Conservation (phyloP, 768 basidiomycete genomes). For the Trametes villosa region DNA sequence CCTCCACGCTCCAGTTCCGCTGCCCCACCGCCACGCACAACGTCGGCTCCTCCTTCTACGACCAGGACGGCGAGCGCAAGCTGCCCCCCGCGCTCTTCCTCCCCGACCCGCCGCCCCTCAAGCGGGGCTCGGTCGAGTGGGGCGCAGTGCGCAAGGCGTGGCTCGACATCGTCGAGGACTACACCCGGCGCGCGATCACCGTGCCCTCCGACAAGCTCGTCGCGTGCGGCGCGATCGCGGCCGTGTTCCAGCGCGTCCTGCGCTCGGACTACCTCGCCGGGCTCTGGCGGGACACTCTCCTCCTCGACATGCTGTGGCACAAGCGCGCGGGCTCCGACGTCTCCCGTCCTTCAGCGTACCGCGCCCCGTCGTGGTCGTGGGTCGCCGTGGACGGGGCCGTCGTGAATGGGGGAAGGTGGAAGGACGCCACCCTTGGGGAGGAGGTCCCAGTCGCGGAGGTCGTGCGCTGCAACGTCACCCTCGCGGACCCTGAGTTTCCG, state of each 20-base stretch:
- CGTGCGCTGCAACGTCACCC: not conserved
- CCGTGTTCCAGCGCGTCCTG: constrained; percentile 11
- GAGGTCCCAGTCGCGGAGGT: not conserved
- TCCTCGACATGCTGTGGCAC: constrained; percentile 14
- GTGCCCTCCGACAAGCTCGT: constrained; percentile 18
- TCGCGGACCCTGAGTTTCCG: not conserved
- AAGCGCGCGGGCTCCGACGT: constrained; percentile 3
- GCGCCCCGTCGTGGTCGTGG: no score
- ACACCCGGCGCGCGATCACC: constrained; percentile 8
- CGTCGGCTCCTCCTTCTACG: constrained; percentile 8
- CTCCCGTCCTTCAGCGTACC: not conserved
- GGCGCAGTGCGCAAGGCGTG: constrained; percentile 4
- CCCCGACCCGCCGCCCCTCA: not conserved
- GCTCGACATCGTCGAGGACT: constrained; percentile 8
- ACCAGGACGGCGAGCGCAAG: not conserved
- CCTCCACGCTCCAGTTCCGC: constrained; percentile 17
- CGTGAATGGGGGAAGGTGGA: constrained; percentile 3
- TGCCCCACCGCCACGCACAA: constrained; percentile 7
- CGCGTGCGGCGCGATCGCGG: constrained; percentile 16
- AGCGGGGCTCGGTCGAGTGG: not conserved
- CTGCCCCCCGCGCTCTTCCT: constrained; percentile 4
- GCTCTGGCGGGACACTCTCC: constrained; percentile 7
- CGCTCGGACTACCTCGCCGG: constrained; percentile 16
- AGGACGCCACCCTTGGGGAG: not conserved
- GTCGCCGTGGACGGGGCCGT: constrained; percentile 17